These are phyloP conservation scores for Fusarium pseudograminearum DNA, from an alignment of 2,329 filamentous ascomycete genomes.

Conservation along the genomic window DNA sequence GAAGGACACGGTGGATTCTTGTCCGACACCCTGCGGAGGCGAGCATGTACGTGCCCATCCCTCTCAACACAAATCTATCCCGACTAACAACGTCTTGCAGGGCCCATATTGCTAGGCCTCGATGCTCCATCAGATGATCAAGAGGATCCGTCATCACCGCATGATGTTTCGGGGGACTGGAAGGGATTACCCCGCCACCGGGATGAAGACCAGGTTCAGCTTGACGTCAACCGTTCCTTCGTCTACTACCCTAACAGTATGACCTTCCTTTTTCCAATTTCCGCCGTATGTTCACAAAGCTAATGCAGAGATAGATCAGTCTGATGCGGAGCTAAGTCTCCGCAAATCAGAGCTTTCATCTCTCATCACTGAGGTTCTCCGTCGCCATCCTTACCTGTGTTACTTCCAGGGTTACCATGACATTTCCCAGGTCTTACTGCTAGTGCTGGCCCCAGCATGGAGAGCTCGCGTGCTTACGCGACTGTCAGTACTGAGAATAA, in stretches of 20 bases:
- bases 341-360: slow-evolving; percentile 82
- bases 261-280: neutral
- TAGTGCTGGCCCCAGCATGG: slow-evolving; percentile 77
- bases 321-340: slow-evolving; percentile 73
- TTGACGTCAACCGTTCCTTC: slow-evolving; percentile 97
- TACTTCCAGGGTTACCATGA: slow-evolving; percentile 99
- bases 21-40: slow-evolving; percentile 74
- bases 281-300: slow-evolving; percentile 1
- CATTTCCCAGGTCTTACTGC: slow-evolving; percentile 93
- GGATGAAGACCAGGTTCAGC: slow-evolving; percentile 90
- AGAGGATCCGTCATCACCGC: slow-evolving; percentile 20
- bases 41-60: slow-evolving; percentile 75
- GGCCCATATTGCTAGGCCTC: slow-evolving; percentile 70
- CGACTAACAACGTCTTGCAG: slow-evolving; percentile 54
- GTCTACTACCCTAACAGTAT: slow-evolving; percentile 90
- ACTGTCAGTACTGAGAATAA: slow-evolving; percentile 89
- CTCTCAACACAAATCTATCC: slow-evolving; percentile 5
- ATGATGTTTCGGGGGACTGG: slow-evolving; percentile 60
- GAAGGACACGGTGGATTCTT: slow-evolving; percentile 75
- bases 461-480: slow-evolving; percentile 76
- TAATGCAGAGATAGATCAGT: slow-evolving; percentile 65
- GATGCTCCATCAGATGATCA: slow-evolving; percentile 29
- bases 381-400: slow-evolving; percentile 83
- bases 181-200: slow-evolving; percentile 76
- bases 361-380: slow-evolving; percentile 84